A percentile compares a stretch with the other conserved stretches of the same genome.
Conservation (phyloP, 2,329 filamentous ascomycete genomes). For the Onygenales sp. region DNA sequence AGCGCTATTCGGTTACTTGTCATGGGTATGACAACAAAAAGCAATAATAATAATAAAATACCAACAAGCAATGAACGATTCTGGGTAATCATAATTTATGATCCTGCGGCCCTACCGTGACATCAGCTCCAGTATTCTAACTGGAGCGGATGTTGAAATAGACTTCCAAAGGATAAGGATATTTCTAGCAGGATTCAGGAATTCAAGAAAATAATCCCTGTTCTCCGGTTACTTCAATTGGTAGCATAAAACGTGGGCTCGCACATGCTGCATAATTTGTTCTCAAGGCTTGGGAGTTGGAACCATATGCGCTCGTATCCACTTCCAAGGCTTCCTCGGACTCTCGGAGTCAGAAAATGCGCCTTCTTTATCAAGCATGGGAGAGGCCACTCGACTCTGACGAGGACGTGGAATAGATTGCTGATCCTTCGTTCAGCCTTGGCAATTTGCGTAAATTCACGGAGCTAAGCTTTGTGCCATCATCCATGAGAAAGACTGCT, state of each 20-base stretch:
- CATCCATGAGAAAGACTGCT: neutral
- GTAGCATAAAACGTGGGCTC: neutral
- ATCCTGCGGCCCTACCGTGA: too few relatives aligned
- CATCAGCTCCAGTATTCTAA: neutral
- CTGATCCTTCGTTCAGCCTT: too few relatives aligned
- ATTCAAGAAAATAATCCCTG: too few relatives aligned
- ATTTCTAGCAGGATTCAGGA: neutral
- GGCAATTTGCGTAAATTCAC: too few relatives aligned
- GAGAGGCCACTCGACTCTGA: too few relatives aligned
- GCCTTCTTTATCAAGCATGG: too few relatives aligned
- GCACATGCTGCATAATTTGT: neutral
- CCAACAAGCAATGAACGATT: neutral
- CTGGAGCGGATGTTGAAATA: conserved; percentile 16
- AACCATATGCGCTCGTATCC: neutral
- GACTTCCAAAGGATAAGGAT: conserved; percentile 9
- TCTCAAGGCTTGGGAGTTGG: neutral
- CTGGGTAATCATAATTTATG: too few relatives aligned
- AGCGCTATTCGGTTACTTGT: too few relatives aligned
- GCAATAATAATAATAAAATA: neutral
- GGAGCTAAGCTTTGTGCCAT: too few relatives aligned
- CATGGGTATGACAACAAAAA: too few relatives aligned
- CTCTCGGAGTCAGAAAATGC: too few relatives aligned
- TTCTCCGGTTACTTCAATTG: neutral
- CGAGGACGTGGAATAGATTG: too few relatives aligned
- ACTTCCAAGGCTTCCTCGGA: neutral